phyloP scores from a whole-genome alignment of 2,329 filamentous ascomycete genomes.

The Escovopsis sp. region DNA sequence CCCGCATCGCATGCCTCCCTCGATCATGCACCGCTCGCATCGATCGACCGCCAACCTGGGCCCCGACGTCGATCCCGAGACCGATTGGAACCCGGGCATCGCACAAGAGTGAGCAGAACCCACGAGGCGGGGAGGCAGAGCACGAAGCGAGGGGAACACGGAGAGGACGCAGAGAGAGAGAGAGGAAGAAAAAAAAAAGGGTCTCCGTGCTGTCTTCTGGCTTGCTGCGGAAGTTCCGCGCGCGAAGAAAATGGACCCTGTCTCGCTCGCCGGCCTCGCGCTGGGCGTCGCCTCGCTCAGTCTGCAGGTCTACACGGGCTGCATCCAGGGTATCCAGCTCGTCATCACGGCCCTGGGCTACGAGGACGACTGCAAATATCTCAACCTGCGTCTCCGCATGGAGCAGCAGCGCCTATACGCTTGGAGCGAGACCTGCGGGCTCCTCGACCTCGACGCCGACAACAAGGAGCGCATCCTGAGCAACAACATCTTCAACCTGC shows the following conservation, averaged over 20 bases:
- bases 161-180: too few species aligned
- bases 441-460: conserved; percentile 28
- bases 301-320: conserved; percentile 31
- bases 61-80: too few species aligned
- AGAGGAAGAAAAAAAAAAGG: too few species aligned
- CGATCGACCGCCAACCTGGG: too few species aligned
- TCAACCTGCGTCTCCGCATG: conserved; percentile 33
- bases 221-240: too few species aligned
- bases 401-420: conserved; percentile 35
- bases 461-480: conserved; percentile 26
- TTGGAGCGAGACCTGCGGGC: conserved; percentile 34
- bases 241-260: conserved; percentile 23
- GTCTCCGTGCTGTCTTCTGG: too few species aligned
- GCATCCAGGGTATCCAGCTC: conserved; percentile 33
- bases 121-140: too few species aligned
- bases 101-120: too few species aligned
- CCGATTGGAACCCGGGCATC: too few species aligned
- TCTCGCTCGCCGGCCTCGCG: conserved; percentile 27
- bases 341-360: conserved; percentile 32
- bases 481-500: conserved; percentile 33
- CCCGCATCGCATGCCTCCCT: too few species aligned
- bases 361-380: conserved; percentile 32
- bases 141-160: too few species aligned
- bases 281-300: conserved; percentile 30
- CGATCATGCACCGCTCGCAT: too few species aligned